Percentiles rank a stretch among this genome's conserved stretches.
Conservation (phyloP, 1,284 basidiomycete genomes). For the Ceratobasidium sp. region DNA sequence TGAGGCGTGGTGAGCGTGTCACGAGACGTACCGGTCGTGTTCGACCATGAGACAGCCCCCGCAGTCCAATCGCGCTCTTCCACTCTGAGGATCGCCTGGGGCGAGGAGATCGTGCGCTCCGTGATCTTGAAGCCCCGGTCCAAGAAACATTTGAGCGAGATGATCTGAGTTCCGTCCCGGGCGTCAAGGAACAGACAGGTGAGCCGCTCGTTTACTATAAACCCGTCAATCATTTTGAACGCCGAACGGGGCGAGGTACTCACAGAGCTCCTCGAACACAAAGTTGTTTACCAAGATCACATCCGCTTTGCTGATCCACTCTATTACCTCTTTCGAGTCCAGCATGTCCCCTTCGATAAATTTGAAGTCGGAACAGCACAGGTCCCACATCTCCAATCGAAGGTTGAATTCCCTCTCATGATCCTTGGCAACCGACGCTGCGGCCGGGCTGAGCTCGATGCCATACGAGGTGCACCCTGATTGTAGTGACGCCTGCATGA, state of each 20-base stretch:
- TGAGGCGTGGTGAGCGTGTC: background rate
- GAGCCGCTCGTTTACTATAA: constrained; percentile 49
- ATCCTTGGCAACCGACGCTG: constrained; percentile 47
- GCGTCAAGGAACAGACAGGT: constrained; percentile 50
- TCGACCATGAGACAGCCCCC: constrained; percentile 47
- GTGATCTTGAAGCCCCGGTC: constrained; percentile 48
- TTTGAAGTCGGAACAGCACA: constrained; percentile 45
- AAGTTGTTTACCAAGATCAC: constrained; percentile 52
- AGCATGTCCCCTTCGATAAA: constrained; percentile 49
- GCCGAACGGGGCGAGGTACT: constrained; percentile 31
- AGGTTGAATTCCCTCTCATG: constrained; percentile 48
- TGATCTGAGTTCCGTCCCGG: constrained; percentile 48
- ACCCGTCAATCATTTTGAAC: constrained; percentile 12
- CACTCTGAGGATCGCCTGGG: constrained; percentile 47
- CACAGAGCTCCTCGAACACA: constrained; percentile 49
- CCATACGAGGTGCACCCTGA: constrained; percentile 50
- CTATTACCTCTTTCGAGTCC: constrained; percentile 46
- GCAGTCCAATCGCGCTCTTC: constrained; percentile 46
- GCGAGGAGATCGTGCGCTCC: constrained; percentile 48
- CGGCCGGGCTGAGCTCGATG: constrained; percentile 49
- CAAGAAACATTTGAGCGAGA: constrained; percentile 50
- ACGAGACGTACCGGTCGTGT: constrained; percentile 27
- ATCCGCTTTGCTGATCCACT: constrained; percentile 50
- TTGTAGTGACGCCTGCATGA: constrained; percentile 51
- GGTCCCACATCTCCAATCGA: constrained; percentile 50